These are phyloP conservation scores for Psilocybe subaeruginosa DNA, from an alignment of 768 basidiomycete genomes.

Conservation along the genomic window DNA sequence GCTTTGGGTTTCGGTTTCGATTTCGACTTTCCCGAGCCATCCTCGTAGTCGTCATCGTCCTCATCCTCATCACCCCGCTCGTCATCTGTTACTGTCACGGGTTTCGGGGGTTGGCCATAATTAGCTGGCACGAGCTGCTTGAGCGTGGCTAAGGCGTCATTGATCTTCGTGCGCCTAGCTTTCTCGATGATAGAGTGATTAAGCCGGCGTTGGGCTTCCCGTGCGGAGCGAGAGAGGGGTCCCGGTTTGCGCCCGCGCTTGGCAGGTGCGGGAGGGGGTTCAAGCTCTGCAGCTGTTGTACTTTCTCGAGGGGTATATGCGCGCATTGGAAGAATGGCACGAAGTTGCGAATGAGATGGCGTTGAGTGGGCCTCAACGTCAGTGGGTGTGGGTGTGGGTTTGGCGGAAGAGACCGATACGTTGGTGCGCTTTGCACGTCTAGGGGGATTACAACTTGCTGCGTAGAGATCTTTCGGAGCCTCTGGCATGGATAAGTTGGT, in stretches of 20 bases:
- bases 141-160: slow-evolving; percentile 81
- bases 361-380: slow-evolving; percentile 10
- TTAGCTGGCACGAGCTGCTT: slow-evolving; percentile 75
- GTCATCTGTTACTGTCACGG: slow-evolving; percentile 37
- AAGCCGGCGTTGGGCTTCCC: slow-evolving; percentile 87
- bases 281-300: slow-evolving; percentile 11
- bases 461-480: slow-evolving; percentile 25
- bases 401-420: slow-evolving; percentile 6
- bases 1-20: slow-evolving; percentile 28
- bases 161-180: slow-evolving; percentile 92
- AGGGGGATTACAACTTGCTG: slow-evolving; percentile 39
- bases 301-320: slow-evolving; percentile 16
- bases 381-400: slow-evolving; percentile 11
- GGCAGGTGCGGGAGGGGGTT: slow-evolving; percentile 27
- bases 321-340: slow-evolving; percentile 28
- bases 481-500: slow-evolving; percentile 18
- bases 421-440: slow-evolving; percentile 39
- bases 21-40: slow-evolving; percentile 19
- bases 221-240: slow-evolving; percentile 70
- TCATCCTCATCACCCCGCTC: slow-evolving; percentile 40
- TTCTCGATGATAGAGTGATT: slow-evolving; percentile 97
- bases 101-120: slow-evolving; percentile 35
- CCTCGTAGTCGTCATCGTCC: slow-evolving; percentile 34
- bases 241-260: slow-evolving; percentile 80
- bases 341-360: slow-evolving; percentile 13